Percentiles rank a stretch among this genome's conserved stretches.
Evolutionary conservation across 192 early-diverging fungal genomes (phyloP).

Genomic region (Dimargaris cristalligena): DNA sequence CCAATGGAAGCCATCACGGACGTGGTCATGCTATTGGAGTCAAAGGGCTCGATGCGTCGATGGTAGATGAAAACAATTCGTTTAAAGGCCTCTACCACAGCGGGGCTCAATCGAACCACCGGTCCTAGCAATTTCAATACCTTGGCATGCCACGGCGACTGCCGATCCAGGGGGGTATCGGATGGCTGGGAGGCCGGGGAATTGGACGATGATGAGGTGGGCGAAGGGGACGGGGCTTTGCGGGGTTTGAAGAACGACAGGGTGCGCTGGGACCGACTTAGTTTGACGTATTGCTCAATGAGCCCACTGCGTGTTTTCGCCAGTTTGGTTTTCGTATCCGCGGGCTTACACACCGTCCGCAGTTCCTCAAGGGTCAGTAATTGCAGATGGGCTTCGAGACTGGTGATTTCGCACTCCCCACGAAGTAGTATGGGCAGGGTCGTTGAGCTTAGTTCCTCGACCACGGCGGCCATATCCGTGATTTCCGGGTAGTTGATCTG

Average conservation of each 20-base stretch:
- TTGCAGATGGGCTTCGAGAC: neutral
- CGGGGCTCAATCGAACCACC: neutral
- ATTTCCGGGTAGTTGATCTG: slow-evolving; percentile 2
- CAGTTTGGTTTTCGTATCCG: neutral
- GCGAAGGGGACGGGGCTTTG: no score
- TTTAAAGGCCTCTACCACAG: neutral
- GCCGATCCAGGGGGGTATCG: neutral
- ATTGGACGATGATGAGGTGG: no score
- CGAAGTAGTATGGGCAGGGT: neutral
- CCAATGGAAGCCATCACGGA: slow-evolving; percentile 3
- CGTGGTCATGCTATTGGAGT: neutral
- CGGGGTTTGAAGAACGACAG: neutral
- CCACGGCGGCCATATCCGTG: neutral
- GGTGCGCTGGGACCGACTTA: neutral
- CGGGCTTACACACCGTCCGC: neutral
- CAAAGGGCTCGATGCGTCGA: neutral
- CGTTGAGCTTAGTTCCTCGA: neutral
- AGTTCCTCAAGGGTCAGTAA: slow-evolving; percentile 8
- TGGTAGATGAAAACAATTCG: slow-evolving; percentile 8
- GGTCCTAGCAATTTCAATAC: neutral
- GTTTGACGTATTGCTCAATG: neutral
- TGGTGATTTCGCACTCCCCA: neutral
- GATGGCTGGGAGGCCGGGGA: no score
- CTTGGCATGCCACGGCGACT: neutral
- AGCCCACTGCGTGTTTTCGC: neutral